phyloP scores from a whole-genome alignment of 2,329 filamentous ascomycete species.

The Colletotrichum gloeosporioides region DNA sequence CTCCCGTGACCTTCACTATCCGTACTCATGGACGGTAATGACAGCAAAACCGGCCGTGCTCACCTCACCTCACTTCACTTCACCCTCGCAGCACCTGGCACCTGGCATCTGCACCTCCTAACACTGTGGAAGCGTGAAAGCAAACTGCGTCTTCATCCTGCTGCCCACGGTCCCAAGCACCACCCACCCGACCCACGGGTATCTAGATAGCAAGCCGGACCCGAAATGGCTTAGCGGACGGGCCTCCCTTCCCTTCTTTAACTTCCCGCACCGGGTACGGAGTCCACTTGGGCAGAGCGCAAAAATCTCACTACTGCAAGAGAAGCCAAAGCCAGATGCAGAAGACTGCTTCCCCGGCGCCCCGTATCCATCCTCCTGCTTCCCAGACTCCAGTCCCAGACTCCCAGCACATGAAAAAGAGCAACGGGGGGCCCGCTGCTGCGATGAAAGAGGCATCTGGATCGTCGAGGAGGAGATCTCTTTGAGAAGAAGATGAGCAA shows the following conservation, averaged over 20 bases:
- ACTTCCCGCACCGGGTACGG: conserved; percentile 9
- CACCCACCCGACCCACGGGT: not conserved
- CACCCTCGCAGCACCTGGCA: not conserved
- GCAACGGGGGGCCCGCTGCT: not conserved
- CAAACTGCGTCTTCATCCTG: not conserved
- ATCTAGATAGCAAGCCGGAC: conserved; percentile 9
- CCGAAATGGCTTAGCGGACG: conserved; percentile 13
- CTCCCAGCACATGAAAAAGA: not conserved
- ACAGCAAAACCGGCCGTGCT: not conserved
- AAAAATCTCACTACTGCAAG: not conserved
- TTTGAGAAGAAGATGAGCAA: not conserved
- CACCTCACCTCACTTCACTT: not conserved
- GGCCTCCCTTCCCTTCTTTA: not conserved
- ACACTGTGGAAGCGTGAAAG: not conserved
- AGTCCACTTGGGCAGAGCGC: not conserved
- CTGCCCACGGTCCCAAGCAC: not conserved
- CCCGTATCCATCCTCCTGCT: not conserved
- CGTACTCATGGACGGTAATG: not conserved
- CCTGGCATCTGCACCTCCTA: not conserved
- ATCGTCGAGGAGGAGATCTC: not conserved
- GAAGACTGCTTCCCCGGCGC: conserved; percentile 1
- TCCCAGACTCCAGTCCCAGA: not conserved
- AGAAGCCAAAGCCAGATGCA: not conserved
- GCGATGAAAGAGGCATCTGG: not conserved
- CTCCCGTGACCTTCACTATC: not conserved